phyloP scores from a whole-genome alignment of 306 rosid genomes.

The Begonia loranthoides region DNA sequence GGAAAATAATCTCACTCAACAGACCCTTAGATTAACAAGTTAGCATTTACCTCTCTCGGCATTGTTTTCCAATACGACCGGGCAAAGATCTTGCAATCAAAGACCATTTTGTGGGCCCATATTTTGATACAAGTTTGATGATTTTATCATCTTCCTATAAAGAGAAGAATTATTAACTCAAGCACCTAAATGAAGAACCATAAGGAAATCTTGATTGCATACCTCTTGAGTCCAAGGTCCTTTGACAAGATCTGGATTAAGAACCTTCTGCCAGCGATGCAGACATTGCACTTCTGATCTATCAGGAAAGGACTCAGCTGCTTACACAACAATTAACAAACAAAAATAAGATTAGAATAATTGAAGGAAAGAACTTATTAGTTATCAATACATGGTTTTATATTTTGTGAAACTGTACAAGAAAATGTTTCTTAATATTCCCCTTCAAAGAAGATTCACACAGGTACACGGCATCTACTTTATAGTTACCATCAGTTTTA shows the following conservation, averaged over 20 bases:
- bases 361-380: too few relatives aligned
- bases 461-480: neutral
- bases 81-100: constrained; percentile 89
- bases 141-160: constrained; percentile 90
- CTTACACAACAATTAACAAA: constrained; percentile 5
- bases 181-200: constrained; percentile 13
- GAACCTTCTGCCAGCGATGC: constrained; percentile 99
- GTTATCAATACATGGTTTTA: too few relatives aligned
- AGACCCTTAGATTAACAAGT: too few relatives aligned
- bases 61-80: constrained; percentile 98
- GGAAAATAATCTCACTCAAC: too few relatives aligned
- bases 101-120: constrained; percentile 97
- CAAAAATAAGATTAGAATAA: too few relatives aligned
- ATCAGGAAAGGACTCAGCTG: constrained; percentile 87
- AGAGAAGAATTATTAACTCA: constrained; percentile 3
- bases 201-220: constrained; percentile 13
- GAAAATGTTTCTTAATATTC: too few relatives aligned
- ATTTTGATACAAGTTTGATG: constrained; percentile 55
- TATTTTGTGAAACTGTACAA: too few relatives aligned
- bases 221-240: constrained; percentile 99
- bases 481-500: too few relatives aligned
- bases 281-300: constrained; percentile 98
- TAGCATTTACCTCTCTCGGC: constrained; percentile 74
- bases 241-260: constrained; percentile 93
- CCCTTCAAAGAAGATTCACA: neutral